These are phyloP conservation scores for Geotrichum ghanense DNA, from an alignment of 805 yeast species.

Conservation along the genomic window DNA sequence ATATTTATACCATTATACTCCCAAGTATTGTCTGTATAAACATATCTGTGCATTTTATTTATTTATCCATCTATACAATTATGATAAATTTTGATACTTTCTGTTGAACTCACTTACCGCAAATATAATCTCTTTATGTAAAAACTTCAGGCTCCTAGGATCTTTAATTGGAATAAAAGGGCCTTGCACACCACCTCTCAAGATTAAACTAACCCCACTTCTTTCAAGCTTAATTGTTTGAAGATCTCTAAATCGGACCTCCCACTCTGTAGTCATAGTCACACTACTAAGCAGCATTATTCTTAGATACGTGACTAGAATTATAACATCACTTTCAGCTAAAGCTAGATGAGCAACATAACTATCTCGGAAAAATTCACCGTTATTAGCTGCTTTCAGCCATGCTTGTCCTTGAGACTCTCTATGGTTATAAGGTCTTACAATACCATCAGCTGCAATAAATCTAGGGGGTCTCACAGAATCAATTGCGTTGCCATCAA, in stretches of 20 bases:
- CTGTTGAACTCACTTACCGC: conserved; percentile 72
- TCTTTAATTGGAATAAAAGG: conserved; percentile 78
- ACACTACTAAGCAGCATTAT: conserved; percentile 59
- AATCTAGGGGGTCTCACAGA: conserved; percentile 76
- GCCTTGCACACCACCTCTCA: conserved; percentile 44
- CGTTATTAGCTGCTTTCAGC: conserved; percentile 77
- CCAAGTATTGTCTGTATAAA: no score
- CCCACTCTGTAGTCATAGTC: conserved; percentile 58
- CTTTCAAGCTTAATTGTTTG: conserved; percentile 64
- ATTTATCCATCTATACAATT: no score
- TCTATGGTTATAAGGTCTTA: conserved; percentile 64
- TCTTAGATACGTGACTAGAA: conserved; percentile 61
- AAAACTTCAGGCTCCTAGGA: conserved; percentile 43
- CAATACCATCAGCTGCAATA: conserved; percentile 56
- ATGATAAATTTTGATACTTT: conserved; percentile 18
- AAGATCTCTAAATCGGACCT: conserved; percentile 49
- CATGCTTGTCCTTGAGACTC: conserved; percentile 94
- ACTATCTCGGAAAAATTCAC: conserved; percentile 54
- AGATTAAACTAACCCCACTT: conserved; percentile 63
- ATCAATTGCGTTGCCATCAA: conserved; percentile 66
- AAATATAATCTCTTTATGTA: conserved; percentile 61
- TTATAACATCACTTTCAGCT: conserved; percentile 69
- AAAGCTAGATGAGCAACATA: conserved; percentile 80
- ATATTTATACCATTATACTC: no score
- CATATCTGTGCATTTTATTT: no score